phyloP scores from a whole-genome alignment of 2,329 filamentous ascomycete genomes.

The Zasmidium cellare region DNA sequence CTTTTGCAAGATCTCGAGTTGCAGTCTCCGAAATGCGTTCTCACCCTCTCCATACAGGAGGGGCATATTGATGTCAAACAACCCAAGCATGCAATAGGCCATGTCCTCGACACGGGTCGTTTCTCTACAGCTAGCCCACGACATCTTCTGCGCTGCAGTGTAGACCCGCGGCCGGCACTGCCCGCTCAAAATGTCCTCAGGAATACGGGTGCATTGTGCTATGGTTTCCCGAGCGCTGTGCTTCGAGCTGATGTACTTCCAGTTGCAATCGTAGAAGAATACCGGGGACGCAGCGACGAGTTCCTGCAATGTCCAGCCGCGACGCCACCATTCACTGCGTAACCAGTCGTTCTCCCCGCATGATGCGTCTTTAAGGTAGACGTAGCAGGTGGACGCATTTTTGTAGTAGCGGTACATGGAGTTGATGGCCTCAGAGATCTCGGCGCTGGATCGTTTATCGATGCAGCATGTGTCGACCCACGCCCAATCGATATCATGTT shows the following conservation, averaged over 20 bases:
- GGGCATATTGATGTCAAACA: no score
- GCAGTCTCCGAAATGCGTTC: no score
- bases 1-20: no score
- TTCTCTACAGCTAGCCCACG: no score
- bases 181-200: background rate
- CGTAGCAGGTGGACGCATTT: slow-evolving; percentile 12
- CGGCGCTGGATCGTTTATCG: slow-evolving; percentile 17
- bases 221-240: background rate
- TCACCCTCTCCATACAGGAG: no score
- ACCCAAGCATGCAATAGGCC: no score
- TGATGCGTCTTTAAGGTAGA: slow-evolving; percentile 7
- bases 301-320: slow-evolving; percentile 9
- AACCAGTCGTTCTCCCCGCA: background rate
- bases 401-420: slow-evolving; percentile 18
- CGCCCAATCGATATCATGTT: slow-evolving; percentile 8
- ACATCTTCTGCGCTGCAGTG: no score
- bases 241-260: background rate
- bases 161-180: no score
- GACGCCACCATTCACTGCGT: slow-evolving; percentile 1
- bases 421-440: no score
- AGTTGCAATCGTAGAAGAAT: slow-evolving; percentile 6
- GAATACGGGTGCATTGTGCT: background rate
- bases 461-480: slow-evolving; percentile 24
- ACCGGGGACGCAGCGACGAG: background rate
- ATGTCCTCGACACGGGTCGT: no score